These are phyloP conservation scores for Neostapfia colusana DNA, from an alignment of 176 grass and related monocot genomes.

Conservation along the genomic window DNA sequence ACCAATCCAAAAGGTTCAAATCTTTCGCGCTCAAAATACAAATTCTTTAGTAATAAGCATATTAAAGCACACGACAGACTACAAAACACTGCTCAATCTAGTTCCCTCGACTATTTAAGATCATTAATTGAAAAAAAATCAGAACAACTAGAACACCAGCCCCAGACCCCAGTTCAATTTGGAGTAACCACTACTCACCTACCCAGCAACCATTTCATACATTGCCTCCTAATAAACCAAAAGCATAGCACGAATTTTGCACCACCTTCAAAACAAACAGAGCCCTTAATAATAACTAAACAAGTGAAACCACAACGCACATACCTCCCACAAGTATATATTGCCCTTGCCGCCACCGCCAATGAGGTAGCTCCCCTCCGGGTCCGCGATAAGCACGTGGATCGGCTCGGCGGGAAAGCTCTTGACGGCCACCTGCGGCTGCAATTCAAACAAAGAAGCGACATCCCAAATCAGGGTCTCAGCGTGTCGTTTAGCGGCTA, in stretches of 20 bases:
- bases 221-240: slow-evolving; percentile 27
- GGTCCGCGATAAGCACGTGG: slow-evolving; percentile 61
- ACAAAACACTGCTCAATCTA: not conserved
- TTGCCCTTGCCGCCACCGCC: slow-evolving; percentile 70
- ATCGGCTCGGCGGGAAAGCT: slow-evolving; percentile 90
- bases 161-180: not conserved
- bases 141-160: not conserved
- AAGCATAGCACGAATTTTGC: not conserved
- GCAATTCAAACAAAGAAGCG: slow-evolving; percentile 22
- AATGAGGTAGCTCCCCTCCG: slow-evolving; percentile 78
- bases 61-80: not conserved
- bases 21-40: not conserved
- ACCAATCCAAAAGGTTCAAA: not conserved
- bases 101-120: not conserved
- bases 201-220: slow-evolving; percentile 3
- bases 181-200: not conserved
- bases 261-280: not conserved
- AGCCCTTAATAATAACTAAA: not conserved
- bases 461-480: not conserved
- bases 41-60: not conserved
- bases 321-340: slow-evolving; percentile 85
- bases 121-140: not conserved
- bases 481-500: slow-evolving; percentile 6
- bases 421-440: slow-evolving; percentile 76
- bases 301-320: not conserved